Conservation (phyloP, 768 basidiomycete genomes). For the Sporobolomyces phaffii region DNA sequence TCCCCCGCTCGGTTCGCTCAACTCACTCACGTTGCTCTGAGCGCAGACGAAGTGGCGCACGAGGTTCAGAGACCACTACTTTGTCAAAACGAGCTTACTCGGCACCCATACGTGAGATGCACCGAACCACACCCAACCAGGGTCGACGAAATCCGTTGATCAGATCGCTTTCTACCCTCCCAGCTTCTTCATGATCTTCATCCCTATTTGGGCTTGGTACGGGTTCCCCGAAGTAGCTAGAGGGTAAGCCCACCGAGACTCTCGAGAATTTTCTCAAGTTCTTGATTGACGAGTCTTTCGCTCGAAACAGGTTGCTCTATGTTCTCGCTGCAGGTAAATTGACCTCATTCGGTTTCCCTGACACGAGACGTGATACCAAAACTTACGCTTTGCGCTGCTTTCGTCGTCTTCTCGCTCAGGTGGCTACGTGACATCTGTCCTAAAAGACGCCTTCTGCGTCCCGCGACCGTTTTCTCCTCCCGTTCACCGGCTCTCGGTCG, state of each 20-base stretch:
- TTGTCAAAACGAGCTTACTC: constrained; percentile 71
- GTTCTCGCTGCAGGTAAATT: constrained; percentile 25
- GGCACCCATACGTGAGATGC: constrained; percentile 62
- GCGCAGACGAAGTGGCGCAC: constrained; percentile 21
- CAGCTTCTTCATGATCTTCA: constrained; percentile 67
- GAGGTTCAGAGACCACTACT: constrained; percentile 58
- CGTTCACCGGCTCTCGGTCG: constrained; percentile 57
- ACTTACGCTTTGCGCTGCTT: too few relatives aligned
- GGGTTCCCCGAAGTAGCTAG: constrained; percentile 65
- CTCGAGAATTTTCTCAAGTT: background rate
- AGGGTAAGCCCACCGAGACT: constrained; percentile 52
- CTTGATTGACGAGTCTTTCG: background rate
- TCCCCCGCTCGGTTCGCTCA: background rate
- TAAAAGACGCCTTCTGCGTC: constrained; percentile 79
- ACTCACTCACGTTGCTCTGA: too few relatives aligned
- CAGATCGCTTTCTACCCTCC: too few relatives aligned
- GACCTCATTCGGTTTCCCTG: background rate
- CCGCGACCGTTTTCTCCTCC: constrained; percentile 88
- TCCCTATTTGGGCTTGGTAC: constrained; percentile 85
- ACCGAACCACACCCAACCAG: too few relatives aligned
- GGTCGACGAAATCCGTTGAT: background rate
- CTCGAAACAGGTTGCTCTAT: constrained; percentile 30
- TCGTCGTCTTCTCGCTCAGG: constrained; percentile 45
- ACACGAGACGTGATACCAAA: too few relatives aligned
- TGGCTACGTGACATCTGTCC: constrained; percentile 76